Base-by-base conservation (phyloP, 345 rosid genomes). In the Reutealis trisperma region DNA sequence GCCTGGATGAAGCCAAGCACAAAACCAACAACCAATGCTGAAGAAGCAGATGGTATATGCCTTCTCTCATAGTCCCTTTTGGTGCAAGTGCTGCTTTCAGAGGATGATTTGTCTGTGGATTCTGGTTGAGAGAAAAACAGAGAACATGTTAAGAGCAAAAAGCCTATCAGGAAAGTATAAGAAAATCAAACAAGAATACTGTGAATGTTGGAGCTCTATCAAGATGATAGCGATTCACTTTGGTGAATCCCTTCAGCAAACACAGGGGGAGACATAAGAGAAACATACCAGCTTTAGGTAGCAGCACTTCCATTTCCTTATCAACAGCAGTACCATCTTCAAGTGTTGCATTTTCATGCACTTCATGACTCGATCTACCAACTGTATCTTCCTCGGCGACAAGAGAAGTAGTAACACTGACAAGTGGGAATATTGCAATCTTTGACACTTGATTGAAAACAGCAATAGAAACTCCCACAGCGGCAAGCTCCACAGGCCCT, bases 31-130 rank as follows among this genome's bases (percentile, higher is more conserved):
- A 81, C 72, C 78, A 81, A 21, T 30, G 84, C 84, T n/a, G 81
- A 77, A 62, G 84, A 68, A 61, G 84, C 84, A n/a, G 84, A 81
- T 51, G 84, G 81, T 32, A 81, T 81, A 63, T 81, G 70, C 73
- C 78, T 73, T 72, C 80, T 81, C 72, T 61, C 62, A 24, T 30
- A 12, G 6, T 47, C 45, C 4, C 37, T 16, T 37, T 76, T 76
- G 7, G 57, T 10, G 61, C 16, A 59, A 75, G 8, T 32, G 67
- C 55, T 58, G 67, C 54, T 67, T 30, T 19, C 16, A 7, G 79
- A 25, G 59, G 80, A 61, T 57, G 71, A 75, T 66, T 78, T 59
- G 70, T 63, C 21, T 0, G 67, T 30, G 47, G 81, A 62, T 44
- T 81, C 88, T 86, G 72, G 52, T 73, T 19, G 58, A 11, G 54